Percentiles rank a stretch among this genome's conserved stretches.
Evolutionary conservation across 225 moss, liverwort and hornwort genomes (phyloP).

Genomic region (Bryoerythrophyllum caledonicum): DNA sequence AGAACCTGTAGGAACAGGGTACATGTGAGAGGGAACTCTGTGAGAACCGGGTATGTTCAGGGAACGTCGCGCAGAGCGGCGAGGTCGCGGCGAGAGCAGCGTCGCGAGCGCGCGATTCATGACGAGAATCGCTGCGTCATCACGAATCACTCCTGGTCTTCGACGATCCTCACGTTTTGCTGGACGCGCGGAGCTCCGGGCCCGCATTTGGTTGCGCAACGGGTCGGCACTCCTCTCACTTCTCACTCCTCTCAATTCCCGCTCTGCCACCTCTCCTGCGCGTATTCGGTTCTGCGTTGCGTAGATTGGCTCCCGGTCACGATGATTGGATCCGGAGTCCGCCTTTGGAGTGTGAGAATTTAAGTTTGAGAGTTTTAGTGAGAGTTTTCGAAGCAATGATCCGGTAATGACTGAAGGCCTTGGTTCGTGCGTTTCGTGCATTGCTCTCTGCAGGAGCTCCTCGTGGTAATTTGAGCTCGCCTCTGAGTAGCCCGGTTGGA

Average conservation of each 20-base stretch:
- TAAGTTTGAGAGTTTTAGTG: neutral
- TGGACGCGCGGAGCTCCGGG: neutral
- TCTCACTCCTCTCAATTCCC: neutral
- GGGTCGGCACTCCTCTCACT: neutral
- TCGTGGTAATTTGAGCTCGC: neutral
- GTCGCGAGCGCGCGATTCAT: neutral
- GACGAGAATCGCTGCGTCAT: neutral
- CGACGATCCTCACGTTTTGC: neutral
- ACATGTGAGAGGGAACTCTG: neutral
- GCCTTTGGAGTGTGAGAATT: neutral
- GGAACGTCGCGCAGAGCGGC: neutral
- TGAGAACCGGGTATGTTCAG: neutral
- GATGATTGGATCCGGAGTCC: neutral
- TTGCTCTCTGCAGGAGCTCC: neutral
- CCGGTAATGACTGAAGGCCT: neutral
- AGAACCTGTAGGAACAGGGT: neutral
- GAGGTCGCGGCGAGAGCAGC: neutral
- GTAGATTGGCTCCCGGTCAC: neutral
- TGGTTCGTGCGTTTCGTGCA: neutral
- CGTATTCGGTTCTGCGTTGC: neutral
- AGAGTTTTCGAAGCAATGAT: neutral
- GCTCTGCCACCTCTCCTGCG: neutral
- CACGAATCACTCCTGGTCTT: constrained; percentile 18
- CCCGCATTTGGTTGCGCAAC: constrained; percentile 13
- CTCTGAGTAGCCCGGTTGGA: too few species aligned